Evolutionary conservation across 768 basidiomycete genomes (phyloP).

Genomic region (Lactarius sp.): DNA sequence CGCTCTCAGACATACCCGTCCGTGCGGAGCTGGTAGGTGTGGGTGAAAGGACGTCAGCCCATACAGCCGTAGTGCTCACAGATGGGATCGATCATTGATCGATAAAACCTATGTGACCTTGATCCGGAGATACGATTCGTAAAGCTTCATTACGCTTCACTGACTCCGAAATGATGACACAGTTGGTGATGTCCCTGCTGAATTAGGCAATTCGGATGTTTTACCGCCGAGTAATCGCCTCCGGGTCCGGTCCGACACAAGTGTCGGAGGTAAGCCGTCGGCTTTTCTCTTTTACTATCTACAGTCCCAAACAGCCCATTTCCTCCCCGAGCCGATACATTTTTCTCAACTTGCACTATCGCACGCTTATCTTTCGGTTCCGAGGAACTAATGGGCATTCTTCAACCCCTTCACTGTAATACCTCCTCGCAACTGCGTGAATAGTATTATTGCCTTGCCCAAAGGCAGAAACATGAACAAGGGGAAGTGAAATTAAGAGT

Average conservation of each 20-base stretch:
- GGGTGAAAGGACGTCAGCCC: no score
- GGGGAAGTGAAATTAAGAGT: no score
- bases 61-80: background rate
- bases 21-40: no score
- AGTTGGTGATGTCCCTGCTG: slow-evolving; percentile 10
- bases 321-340: background rate
- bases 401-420: no score
- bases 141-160: background rate
- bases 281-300: no score
- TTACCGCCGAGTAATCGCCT: background rate
- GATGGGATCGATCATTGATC: background rate
- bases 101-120: background rate
- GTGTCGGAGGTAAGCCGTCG: background rate
- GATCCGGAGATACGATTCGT: background rate
- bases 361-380: no score
- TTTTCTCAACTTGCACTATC: background rate
- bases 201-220: slow-evolving; percentile 1
- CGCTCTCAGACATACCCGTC: background rate
- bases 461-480: no score
- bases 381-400: no score
- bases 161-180: background rate
- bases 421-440: no score
- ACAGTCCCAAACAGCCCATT: no score
- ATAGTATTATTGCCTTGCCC: no score
- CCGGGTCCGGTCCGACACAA: background rate